Evolutionary conservation across 225 moss, liverwort and hornwort species (phyloP).

Genomic region (Sphagnum tenellum): DNA sequence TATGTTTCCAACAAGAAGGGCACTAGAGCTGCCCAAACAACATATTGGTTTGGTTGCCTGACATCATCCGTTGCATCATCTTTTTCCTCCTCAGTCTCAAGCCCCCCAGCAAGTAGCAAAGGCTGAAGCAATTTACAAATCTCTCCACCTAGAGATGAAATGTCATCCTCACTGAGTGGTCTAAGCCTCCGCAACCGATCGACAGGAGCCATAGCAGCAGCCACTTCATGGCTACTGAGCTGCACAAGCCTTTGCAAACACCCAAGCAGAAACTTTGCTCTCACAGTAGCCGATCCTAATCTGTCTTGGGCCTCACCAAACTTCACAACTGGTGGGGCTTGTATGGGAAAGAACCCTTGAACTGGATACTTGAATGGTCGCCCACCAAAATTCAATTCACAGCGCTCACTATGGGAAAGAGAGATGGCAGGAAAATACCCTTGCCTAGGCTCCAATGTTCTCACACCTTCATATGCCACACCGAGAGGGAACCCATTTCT

Average conservation of each 20-base stretch:
- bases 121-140: slow-evolving; percentile 66
- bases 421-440: slow-evolving; percentile 94
- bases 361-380: slow-evolving; percentile 87
- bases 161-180: slow-evolving; percentile 58
- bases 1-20: slow-evolving; percentile 82
- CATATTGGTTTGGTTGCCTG: slow-evolving; percentile 40
- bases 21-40: slow-evolving; percentile 76
- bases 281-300: slow-evolving; percentile 22
- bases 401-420: slow-evolving; percentile 81
- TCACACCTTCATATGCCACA: slow-evolving; percentile 68
- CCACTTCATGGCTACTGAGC: slow-evolving; percentile 88
- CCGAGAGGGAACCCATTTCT: slow-evolving; percentile 79
- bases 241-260: slow-evolving; percentile 94
- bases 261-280: slow-evolving; percentile 69
- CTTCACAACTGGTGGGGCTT: slow-evolving; percentile 52
- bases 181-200: slow-evolving; percentile 65
- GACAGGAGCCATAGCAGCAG: slow-evolving; percentile 82
- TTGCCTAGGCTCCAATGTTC: slow-evolving; percentile 38
- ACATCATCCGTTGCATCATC: slow-evolving; percentile 1
- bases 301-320: slow-evolving; percentile 13
- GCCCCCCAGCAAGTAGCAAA: slow-evolving; percentile 27
- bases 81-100: slow-evolving; percentile 6
- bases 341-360: slow-evolving; percentile 61
- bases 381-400: slow-evolving; percentile 93
- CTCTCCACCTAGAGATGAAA: slow-evolving; percentile 42